Conservation (phyloP, 2,329 filamentous ascomycete genomes). For the Daldinia sp. region DNA sequence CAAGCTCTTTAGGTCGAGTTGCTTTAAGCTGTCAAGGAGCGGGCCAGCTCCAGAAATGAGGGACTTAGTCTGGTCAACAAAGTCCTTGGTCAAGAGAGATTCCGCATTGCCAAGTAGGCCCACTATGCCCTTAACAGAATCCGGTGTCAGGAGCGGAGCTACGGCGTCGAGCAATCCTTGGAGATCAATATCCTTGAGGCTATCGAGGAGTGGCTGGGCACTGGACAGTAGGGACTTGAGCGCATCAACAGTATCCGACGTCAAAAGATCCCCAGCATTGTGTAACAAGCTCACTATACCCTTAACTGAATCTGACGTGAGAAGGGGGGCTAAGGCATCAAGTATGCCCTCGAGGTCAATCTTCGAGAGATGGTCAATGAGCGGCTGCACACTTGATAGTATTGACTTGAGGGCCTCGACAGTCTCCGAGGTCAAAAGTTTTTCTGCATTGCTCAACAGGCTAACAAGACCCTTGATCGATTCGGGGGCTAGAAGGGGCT, state of each 20-base stretch:
- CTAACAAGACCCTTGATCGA: slow-evolving; percentile 52
- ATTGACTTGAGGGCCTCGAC: slow-evolving; percentile 44
- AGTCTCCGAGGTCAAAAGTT: slow-evolving; percentile 50
- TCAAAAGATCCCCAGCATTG: slow-evolving; percentile 56
- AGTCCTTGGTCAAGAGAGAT: slow-evolving; percentile 45
- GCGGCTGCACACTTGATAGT: slow-evolving; percentile 45
- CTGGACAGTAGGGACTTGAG: slow-evolving; percentile 44
- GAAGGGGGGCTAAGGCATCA: slow-evolving; percentile 52
- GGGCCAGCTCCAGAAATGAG: slow-evolving; percentile 48
- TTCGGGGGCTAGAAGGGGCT: slow-evolving; percentile 49
- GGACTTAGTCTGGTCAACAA: slow-evolving; percentile 48
- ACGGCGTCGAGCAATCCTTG: slow-evolving; percentile 52
- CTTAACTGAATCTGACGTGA: slow-evolving; percentile 49
- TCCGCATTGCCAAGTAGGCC: slow-evolving; percentile 51
- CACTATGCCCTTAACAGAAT: slow-evolving; percentile 50
- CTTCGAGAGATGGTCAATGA: slow-evolving; percentile 49
- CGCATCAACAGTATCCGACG: slow-evolving; percentile 44
- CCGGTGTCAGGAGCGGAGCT: slow-evolving; percentile 52
- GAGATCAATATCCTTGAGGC: slow-evolving; percentile 52
- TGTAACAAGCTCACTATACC: slow-evolving; percentile 52
- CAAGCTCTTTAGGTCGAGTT: slow-evolving; percentile 52
- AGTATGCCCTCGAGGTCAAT: slow-evolving; percentile 49
- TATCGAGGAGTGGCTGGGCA: slow-evolving; percentile 51
- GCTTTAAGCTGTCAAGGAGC: slow-evolving; percentile 46
- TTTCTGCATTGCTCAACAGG: slow-evolving; percentile 54